These are phyloP conservation scores for Euclidium syriacum DNA, from an alignment of 345 rosid species.

Conservation along the genomic window DNA sequence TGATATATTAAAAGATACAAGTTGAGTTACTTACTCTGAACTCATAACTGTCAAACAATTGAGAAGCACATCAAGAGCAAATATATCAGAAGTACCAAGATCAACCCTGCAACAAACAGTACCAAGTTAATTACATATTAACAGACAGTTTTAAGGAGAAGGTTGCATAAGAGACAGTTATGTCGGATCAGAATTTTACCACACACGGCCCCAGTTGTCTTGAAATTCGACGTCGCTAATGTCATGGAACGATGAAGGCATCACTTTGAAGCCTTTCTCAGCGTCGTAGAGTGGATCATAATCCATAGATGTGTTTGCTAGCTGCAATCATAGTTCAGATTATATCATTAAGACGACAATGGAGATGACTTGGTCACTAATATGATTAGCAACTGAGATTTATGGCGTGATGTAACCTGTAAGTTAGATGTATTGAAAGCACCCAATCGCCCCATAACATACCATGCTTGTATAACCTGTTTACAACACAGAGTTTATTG, in stretches of 20 bases:
- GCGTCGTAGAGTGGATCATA: constrained; percentile 77
- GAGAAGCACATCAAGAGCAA: constrained; percentile 75
- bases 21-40: constrained; percentile 57
- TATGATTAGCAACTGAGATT: background rate
- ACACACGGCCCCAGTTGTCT: constrained; percentile 91
- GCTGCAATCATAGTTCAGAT: constrained; percentile 34
- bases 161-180: background rate
- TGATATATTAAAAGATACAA: background rate
- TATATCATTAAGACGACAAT: background rate
- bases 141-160: background rate
- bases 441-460: constrained; percentile 93
- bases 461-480: constrained; percentile 92
- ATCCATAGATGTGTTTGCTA: constrained; percentile 70
- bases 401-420: constrained; percentile 50
- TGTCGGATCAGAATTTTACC: constrained; percentile 37
- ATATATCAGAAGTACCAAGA: constrained; percentile 81
- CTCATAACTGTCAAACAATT: constrained; percentile 85
- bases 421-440: constrained; percentile 88
- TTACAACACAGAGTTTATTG: background rate
- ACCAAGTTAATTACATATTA: constrained; percentile 4
- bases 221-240: constrained; percentile 92
- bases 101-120: constrained; percentile 61
- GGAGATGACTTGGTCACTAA: background rate
- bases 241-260: constrained; percentile 94
- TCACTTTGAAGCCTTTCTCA: constrained; percentile 68